Evolutionary conservation across 1,284 basidiomycete genomes (phyloP), one percentile per base, ranked within the genome.

Genomic region (Cutaneotrichosporon mucoides): DNA sequence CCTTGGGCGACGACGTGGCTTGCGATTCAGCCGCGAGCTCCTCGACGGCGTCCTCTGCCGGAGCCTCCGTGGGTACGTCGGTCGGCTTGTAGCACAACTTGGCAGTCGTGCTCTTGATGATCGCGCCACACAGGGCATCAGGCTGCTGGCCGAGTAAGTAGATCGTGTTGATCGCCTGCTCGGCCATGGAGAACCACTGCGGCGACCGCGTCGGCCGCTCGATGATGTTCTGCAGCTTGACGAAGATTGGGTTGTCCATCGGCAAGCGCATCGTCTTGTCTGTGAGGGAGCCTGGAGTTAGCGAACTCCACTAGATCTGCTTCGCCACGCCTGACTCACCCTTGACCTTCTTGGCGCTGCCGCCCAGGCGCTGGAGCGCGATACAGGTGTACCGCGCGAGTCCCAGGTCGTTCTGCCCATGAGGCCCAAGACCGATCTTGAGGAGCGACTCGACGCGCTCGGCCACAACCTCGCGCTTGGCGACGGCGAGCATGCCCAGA

Each of bases 321-420:
- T 47, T 15, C 33, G 9, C 35, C 24, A 9, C 9, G 5, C 10
- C 50, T 12, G 9, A 12, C 76, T 56, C 57, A 87, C 90, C 95
- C 81, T 99, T 99, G 67, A 99, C 86, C 76, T 98, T 99, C 82
- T 98, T 99, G 37, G 86, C 89, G 68, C 90, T 96, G 1, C 96
- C 96, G 51, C 91, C 90, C 13, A 99, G 81, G 0, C 95, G 85
- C 68, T 95, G 91, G 38, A 99, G 80, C 0, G 94, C 93, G 49
- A 98, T 86, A 70, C 92, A 97, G 0, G 93, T 96, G 73, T 97
- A 97, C 55, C 90, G 84, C 0, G 94, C 92, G 13, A 99, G 84
- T 1, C 87, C 89, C 10, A 96, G 82, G 75, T 99, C 96, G 12
- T 83, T 79, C 90, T 94, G 65, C 33, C 94, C 94, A 1, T 87